Evolutionary conservation across 2,329 filamentous ascomycete species (phyloP), one percentile per base, ranked within the genome.

Genomic region (Cytospora mali): DNA sequence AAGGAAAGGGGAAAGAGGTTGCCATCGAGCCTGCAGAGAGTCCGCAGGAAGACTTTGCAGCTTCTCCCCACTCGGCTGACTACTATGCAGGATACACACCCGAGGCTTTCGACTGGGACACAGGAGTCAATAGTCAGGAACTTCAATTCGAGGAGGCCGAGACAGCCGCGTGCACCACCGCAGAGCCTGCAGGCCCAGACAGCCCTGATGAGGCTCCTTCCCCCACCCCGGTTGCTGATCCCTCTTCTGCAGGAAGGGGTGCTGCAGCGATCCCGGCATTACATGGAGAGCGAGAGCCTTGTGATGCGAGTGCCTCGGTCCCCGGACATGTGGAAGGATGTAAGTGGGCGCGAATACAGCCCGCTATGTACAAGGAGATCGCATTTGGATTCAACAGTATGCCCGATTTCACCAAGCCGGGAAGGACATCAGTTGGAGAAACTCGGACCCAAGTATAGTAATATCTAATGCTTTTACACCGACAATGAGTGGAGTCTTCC

Each of bases 331-430:
- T n/a, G 16, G 6, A 35, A 10, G 29, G 6, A 3, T 55, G 48
- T 4, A 23, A n/a, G 3, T 66, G 65, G 62, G 58, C 50, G 13
- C 27, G 13, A 31, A 18, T 53, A 48, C 33, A 56, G 6, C 42
- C 39, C 7, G 58, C 56, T 4, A 63, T 62, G 50, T 58, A 62
- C 33, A 14, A 27, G 13, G 35, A 23, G n/a, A 66, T 58, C n/a
- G n/a, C 25, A 1, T 28, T 54, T 21, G 64, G 64, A 2, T 65
- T 60, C 13, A 57, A 65, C n/a, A 39, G 21, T 0, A 14, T 65
- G 21, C 64, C 61, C 4, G 61, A 63, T 14, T 65, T 65, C 29
- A 52, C 39, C 10, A 53, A 33, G 25, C 52, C 52, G 23, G n/a
- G 48, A 21, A 67, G 58, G 66, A 62, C 21, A 28, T 61, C 25